Evolutionary conservation across 805 yeast species (phyloP).

Genomic region (Spathaspora hagerdaliae): DNA sequence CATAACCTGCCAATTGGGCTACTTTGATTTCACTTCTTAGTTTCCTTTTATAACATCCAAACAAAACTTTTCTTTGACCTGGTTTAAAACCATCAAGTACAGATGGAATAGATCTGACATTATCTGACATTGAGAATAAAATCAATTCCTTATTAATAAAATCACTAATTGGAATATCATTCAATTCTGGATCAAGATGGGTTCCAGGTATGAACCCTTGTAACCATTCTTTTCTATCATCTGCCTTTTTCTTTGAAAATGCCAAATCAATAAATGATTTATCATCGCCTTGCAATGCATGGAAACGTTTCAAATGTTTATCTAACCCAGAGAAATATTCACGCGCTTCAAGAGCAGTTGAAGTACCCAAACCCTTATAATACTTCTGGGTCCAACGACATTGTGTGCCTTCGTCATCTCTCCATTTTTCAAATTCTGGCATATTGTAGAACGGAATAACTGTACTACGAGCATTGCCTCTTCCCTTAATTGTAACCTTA

Average conservation of each 20-base stretch:
- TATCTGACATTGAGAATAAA: constrained; percentile 94
- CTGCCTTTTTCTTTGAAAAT: constrained; percentile 91
- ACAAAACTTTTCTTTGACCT: constrained; percentile 91
- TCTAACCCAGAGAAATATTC: constrained; percentile 85
- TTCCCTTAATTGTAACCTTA: constrained; percentile 68
- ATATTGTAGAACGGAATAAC: constrained; percentile 80
- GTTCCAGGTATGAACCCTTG: constrained; percentile 91
- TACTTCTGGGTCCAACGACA: constrained; percentile 90
- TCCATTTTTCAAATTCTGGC: constrained; percentile 96
- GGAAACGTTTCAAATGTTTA: constrained; percentile 81
- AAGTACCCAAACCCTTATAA: constrained; percentile 98
- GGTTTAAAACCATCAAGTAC: constrained; percentile 95
- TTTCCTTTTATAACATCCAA: constrained; percentile 81
- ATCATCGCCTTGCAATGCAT: constrained; percentile 76
- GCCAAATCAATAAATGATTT: constrained; percentile 81
- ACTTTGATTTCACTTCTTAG: constrained; percentile 78
- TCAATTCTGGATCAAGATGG: constrained; percentile 72
- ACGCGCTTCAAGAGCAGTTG: constrained; percentile 74
- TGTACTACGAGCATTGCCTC: constrained; percentile 52
- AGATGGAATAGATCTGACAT: constrained; percentile 90
- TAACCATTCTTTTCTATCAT: constrained; percentile 96
- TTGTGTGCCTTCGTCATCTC: constrained; percentile 71
- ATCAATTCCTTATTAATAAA: constrained; percentile 94
- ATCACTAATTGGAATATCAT: constrained; percentile 82
- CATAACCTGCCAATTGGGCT: constrained; percentile 85